Conservation (phyloP, 2,329 filamentous ascomycete species). For the Truncatella angustata region DNA sequence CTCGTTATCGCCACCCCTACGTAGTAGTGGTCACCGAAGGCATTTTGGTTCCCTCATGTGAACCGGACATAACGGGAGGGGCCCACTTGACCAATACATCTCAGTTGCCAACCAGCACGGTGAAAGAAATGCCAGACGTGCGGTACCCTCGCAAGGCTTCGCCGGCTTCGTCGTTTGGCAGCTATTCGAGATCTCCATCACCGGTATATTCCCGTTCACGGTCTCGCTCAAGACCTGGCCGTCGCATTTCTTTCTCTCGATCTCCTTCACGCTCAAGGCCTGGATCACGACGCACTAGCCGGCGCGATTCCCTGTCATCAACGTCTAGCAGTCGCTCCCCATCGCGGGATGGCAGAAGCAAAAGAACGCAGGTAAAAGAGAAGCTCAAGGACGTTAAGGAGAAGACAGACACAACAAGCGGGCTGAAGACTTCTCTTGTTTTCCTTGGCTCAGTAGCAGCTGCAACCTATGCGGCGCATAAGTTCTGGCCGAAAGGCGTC, state of each 20-base stretch:
- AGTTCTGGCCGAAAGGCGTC: slow-evolving; percentile 37
- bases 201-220: not conserved
- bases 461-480: slow-evolving; percentile 34
- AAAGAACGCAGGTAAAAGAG: not conserved
- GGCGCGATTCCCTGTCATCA: slow-evolving; percentile 7
- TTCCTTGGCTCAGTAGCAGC: slow-evolving; percentile 38
- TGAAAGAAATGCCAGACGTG: not conserved
- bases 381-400: slow-evolving; percentile 15
- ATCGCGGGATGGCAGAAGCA: not conserved
- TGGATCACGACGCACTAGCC: not conserved
- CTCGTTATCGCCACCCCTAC: too few relatives aligned
- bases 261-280: slow-evolving; percentile 1
- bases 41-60: too few relatives aligned
- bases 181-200: slow-evolving; percentile 7
- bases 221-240: slow-evolving; percentile 1
- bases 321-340: slow-evolving; percentile 6
- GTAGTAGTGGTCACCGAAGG: too few relatives aligned
- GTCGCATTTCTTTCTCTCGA: not conserved
- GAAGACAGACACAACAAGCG: slow-evolving; percentile 16
- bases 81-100: not conserved
- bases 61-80: too few relatives aligned
- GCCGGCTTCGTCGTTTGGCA: not conserved
- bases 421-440: slow-evolving; percentile 32
- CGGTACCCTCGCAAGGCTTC: not conserved
- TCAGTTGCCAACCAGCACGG: too few relatives aligned